Percentiles rank a stretch among this genome's conserved stretches.
These are phyloP conservation scores for Hirschioporus abietinus DNA, from an alignment of 768 basidiomycete genomes.

Conservation along the genomic window DNA sequence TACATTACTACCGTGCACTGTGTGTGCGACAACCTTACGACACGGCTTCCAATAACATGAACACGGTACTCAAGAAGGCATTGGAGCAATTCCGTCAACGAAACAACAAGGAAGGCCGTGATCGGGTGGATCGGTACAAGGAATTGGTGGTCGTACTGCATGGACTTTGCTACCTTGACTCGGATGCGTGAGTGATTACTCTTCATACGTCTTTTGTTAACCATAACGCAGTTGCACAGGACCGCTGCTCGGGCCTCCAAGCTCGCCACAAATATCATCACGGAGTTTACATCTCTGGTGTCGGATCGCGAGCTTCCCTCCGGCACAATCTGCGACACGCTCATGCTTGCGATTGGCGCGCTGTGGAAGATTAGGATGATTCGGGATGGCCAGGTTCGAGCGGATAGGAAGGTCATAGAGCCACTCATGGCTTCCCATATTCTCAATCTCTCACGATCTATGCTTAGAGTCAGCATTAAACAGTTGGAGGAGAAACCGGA, in stretches of 20 bases:
- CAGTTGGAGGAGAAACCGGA: conserved; percentile 44
- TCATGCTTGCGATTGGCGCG: conserved; percentile 73
- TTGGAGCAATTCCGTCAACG: conserved; percentile 48
- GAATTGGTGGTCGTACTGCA: conserved; percentile 72
- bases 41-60: conserved; percentile 81
- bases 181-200: conserved; percentile 48
- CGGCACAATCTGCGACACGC: conserved; percentile 69
- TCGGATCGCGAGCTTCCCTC: conserved; percentile 65
- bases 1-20: conserved; percentile 88
- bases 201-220: conserved; percentile 9
- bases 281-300: conserved; percentile 57
- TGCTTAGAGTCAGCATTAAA: conserved; percentile 60
- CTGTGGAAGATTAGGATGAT: conserved; percentile 82
- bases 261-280: conserved; percentile 42
- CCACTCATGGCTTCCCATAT: conserved; percentile 63
- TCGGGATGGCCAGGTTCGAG: conserved; percentile 33
- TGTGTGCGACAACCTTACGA: conserved; percentile 85
- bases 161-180: conserved; percentile 57
- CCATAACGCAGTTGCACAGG: conserved; percentile 26
- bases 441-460: conserved; percentile 53
- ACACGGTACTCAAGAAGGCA: conserved; percentile 60
- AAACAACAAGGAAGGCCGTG: conserved; percentile 26
- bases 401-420: conserved; percentile 39
- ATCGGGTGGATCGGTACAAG: conserved; percentile 56
- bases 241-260: conserved; percentile 43